Evolutionary conservation across 495 filamentous ascomycete species (phyloP), one percentile per base, ranked within the genome.

Genomic region (Aspergillus incahuasiensis): DNA sequence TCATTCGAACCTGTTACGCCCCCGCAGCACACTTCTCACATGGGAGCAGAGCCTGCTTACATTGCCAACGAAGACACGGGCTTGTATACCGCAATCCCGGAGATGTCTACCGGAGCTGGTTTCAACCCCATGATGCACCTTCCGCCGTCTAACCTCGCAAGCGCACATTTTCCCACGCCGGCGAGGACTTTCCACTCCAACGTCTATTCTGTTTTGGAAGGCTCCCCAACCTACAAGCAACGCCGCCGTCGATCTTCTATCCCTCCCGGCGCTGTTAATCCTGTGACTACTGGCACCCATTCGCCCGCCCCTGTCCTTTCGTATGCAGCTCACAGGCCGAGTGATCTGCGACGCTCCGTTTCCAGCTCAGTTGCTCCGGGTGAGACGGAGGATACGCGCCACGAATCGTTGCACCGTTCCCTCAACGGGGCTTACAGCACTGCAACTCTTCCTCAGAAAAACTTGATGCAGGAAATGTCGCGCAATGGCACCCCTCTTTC

Each of bases 181-280:
- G 73, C 85, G 25, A 83, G 91, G 35, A 78, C 82, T 38, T 96
- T 86, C 62, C 82, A 83, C 15, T 89, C 86, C 63, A 94, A 89
- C 63, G 85, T 91, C 52, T 98, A 95, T 78, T 92, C 92, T 13
- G 89, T 96, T 42, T 91, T 98, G 62, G 94, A 98, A 75, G 94
- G 94, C 19, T 98, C 94, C 6, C 94, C 94, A 21, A 96, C 92
- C 11, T 98, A 98, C 76, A 98, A 98, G 80, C 95, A 97, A 76
- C 84, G 94, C 55, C 82, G 94, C 64, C 83, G 94, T 57, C 87
- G 95, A 28, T 95, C 94, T 19, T 97, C 94, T 21, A 87, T 97
- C 49, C 86, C 90, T 16, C 89, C 91, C 12, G 82, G 83, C 35
- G 78, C 88, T 48, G 79, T 79, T 30, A 82, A 82, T 57, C 82